Conservation (phyloP, 108 stramenopile genomes). For the Stephanodiscus triporus region DNA sequence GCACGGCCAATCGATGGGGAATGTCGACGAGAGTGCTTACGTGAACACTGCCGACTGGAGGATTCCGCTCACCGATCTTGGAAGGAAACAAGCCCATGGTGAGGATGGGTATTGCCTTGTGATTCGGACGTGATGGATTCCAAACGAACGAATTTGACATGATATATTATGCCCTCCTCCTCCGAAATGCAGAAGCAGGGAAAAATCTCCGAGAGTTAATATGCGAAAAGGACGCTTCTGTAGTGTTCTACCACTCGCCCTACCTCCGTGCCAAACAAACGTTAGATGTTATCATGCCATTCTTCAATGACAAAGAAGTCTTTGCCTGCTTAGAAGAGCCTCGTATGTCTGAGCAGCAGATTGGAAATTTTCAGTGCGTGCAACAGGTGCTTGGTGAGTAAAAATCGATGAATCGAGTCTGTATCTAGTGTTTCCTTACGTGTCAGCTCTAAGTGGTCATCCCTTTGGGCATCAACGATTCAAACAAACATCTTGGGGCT, state of each 20-base stretch:
- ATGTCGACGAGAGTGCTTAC: constrained; percentile 74
- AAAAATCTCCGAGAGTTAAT: constrained; percentile 39
- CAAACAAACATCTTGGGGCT: neutral
- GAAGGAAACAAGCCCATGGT: constrained; percentile 37
- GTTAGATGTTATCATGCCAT: constrained; percentile 39
- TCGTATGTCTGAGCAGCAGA: constrained; percentile 78
- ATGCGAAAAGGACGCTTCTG: constrained; percentile 34
- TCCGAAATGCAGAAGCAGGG: constrained; percentile 39
- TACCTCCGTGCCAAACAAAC: constrained; percentile 63
- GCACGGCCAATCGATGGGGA: constrained; percentile 79
- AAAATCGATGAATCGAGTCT: neutral
- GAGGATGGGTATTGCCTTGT: constrained; percentile 34
- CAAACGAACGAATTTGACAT: constrained; percentile 47
- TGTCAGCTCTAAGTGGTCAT: neutral
- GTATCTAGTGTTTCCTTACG: neutral
- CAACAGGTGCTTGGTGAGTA: constrained; percentile 29
- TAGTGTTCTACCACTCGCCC: constrained; percentile 53
- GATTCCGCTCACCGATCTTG: constrained; percentile 58
- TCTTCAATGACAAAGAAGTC: constrained; percentile 50
- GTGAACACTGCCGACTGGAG: constrained; percentile 71
- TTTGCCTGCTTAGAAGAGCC: constrained; percentile 72
- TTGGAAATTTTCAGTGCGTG: constrained; percentile 81
- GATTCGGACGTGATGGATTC: constrained; percentile 52
- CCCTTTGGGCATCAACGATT: neutral
- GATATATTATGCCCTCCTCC: constrained; percentile 47